Percentiles rank a stretch among this genome's conserved stretches.
phyloP scores from a whole-genome alignment of 2,329 filamentous ascomycete genomes.

The Zalaria sp. region DNA sequence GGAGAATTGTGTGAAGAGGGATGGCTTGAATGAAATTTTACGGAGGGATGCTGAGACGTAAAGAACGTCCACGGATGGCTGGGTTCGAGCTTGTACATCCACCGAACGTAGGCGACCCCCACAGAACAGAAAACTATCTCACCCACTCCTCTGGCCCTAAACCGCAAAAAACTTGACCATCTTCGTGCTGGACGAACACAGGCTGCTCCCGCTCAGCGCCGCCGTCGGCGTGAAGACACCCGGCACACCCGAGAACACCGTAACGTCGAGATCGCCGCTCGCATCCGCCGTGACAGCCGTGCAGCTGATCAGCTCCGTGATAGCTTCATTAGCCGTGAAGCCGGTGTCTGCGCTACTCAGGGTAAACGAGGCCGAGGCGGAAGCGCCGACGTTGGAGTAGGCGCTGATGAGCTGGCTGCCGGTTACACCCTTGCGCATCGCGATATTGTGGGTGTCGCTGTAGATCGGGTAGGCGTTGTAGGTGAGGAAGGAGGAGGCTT shows the following conservation, averaged over 20 bases:
- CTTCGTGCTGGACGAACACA: conserved; percentile 14
- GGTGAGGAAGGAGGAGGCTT: conserved; percentile 24
- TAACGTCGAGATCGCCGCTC: conserved; percentile 28
- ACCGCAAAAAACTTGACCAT: no score
- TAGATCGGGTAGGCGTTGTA: conserved; percentile 30
- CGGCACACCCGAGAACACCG: conserved; percentile 29
- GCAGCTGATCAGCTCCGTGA: conserved; percentile 31
- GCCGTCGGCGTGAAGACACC: conserved; percentile 25
- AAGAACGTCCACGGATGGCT: not conserved
- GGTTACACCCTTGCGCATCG: conserved; percentile 28
- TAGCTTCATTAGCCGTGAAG: conserved; percentile 10
- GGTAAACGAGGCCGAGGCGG: conserved; percentile 15
- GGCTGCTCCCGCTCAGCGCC: conserved; percentile 19
- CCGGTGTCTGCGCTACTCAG: conserved; percentile 18
- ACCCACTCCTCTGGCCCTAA: no score
- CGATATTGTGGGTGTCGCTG: conserved; percentile 27
- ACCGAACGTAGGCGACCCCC: no score
- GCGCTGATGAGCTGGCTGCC: conserved; percentile 29
- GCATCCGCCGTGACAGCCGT: conserved; percentile 25
- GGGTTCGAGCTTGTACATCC: no score
- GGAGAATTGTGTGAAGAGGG: conserved; percentile 38
- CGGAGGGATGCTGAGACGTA: conserved; percentile 25
- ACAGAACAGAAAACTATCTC: no score
- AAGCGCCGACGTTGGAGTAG: conserved; percentile 25
- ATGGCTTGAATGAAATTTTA: conserved; percentile 38